A percentile compares a stretch with the other conserved stretches of the same genome.
phyloP scores from a whole-genome alignment of 768 basidiomycete genomes.

The Rubroboletus pulcherrimus region DNA sequence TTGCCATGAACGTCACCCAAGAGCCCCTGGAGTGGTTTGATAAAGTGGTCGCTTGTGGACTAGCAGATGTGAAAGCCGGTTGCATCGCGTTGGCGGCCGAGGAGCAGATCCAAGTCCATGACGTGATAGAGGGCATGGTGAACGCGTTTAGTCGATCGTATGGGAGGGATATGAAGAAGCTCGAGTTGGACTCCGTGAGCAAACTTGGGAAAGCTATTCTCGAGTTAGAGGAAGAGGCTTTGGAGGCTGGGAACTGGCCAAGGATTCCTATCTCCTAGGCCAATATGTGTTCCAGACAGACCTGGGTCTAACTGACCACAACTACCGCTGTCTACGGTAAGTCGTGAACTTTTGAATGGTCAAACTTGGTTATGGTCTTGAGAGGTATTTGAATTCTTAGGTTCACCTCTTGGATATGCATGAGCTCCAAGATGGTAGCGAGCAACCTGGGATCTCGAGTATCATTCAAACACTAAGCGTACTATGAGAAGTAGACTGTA shows the following conservation, averaged over 20 bases:
- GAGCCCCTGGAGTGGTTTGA: constrained; percentile 87
- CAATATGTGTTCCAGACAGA: not conserved
- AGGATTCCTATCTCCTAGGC: constrained; percentile 11
- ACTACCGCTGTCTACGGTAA: not conserved
- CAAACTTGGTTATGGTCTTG: not conserved
- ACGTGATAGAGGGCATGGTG: constrained; percentile 51
- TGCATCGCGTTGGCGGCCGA: constrained; percentile 52
- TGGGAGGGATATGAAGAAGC: constrained; percentile 44
- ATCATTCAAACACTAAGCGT: not conserved
- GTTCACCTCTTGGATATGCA: not conserved
- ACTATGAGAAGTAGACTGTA: no score
- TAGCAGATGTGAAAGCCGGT: constrained; percentile 76
- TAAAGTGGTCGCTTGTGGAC: constrained; percentile 85
- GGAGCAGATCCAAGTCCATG: constrained; percentile 38
- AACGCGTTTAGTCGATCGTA: constrained; percentile 45
- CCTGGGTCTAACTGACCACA: not conserved
- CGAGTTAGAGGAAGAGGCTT: constrained; percentile 44
- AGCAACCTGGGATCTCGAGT: not conserved
- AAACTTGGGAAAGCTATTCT: constrained; percentile 48
- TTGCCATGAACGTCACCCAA: constrained; percentile 83
- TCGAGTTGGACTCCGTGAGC: constrained; percentile 41
- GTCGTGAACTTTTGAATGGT: not conserved
- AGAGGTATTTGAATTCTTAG: not conserved
- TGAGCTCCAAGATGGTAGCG: not conserved
- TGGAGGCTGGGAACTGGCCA: constrained; percentile 41